A percentile compares a stretch with the other conserved stretches of the same genome.
phyloP scores from a whole-genome alignment of 2,329 filamentous ascomycete genomes.

The Fusarium annulatum region DNA sequence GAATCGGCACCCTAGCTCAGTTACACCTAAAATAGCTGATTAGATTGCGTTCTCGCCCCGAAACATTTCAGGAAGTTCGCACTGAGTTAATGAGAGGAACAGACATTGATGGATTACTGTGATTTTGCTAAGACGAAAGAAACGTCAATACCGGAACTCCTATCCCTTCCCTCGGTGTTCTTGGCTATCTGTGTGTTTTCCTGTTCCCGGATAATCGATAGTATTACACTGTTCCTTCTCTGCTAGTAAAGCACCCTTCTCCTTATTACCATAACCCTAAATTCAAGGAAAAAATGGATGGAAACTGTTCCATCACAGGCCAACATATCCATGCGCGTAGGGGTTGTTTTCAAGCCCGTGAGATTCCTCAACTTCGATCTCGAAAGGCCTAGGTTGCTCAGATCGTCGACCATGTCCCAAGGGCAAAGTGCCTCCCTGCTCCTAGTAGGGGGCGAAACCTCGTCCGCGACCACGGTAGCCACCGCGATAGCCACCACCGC shows the following conservation, averaged over 20 bases:
- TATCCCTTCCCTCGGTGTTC: constrained; percentile 24
- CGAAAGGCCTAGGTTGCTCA: constrained; percentile 37
- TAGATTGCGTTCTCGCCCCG: background rate
- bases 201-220: constrained; percentile 25
- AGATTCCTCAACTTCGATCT: constrained; percentile 43
- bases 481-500: constrained; percentile 69
- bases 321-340: constrained; percentile 16
- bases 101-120: background rate
- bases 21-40: background rate
- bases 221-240: constrained; percentile 34
- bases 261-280: constrained; percentile 29
- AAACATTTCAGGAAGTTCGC: background rate
- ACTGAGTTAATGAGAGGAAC: background rate
- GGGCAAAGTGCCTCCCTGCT: constrained; percentile 48
- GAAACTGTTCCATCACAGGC: constrained; percentile 10
- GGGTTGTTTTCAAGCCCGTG: constrained; percentile 27
- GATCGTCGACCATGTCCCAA: constrained; percentile 30
- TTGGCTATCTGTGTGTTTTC: constrained; percentile 29
- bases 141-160: constrained; percentile 42
- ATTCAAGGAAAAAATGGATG: constrained; percentile 21
- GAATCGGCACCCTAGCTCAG: background rate
- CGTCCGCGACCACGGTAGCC: constrained; percentile 75
- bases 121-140: constrained; percentile 22
- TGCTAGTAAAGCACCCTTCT: constrained; percentile 35
- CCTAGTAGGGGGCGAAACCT: constrained; percentile 73